Evolutionary conservation across 106 monocot species (phyloP).

Genomic region (Acorus calamus): DNA sequence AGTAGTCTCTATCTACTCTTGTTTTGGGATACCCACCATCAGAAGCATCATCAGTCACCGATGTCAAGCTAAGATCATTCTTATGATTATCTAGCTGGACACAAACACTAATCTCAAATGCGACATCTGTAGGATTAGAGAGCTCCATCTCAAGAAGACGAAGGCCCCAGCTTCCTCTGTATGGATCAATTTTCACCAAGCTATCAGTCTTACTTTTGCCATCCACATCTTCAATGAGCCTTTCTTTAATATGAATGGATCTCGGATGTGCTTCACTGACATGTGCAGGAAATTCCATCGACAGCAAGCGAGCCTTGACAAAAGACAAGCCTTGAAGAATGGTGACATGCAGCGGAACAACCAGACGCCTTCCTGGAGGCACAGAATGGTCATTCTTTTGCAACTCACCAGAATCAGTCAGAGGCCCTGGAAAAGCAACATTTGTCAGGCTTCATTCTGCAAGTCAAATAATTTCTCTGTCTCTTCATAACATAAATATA

Average conservation of each 20-base stretch:
- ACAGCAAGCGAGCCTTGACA: constrained; percentile 82
- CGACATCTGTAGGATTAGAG: constrained; percentile 93
- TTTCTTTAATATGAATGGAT: constrained; percentile 12
- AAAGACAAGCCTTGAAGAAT: constrained; percentile 79
- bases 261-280: constrained; percentile 40
- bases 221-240: constrained; percentile 6
- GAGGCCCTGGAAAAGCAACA: constrained; percentile 47
- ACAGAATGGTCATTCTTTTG: constrained; percentile 18
- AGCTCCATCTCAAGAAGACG: constrained; percentile 95
- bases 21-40: constrained; percentile 49
- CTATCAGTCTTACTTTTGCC: background rate
- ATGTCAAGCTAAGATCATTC: constrained; percentile 1
- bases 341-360: constrained; percentile 76
- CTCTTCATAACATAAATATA: background rate
- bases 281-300: constrained; percentile 91
- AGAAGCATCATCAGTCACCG: constrained; percentile 6
- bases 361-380: constrained; percentile 78
- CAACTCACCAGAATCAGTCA: constrained; percentile 13
- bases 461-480: too few species aligned
- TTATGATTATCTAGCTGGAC: constrained; percentile 33
- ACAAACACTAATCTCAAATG: constrained; percentile 74
- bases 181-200: constrained; percentile 70
- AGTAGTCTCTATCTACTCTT: constrained; percentile 83
- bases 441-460: too few species aligned
- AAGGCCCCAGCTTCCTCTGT: constrained; percentile 77